Conservation (phyloP, 1,284 basidiomycete species). For the Dichomitus squalens region DNA sequence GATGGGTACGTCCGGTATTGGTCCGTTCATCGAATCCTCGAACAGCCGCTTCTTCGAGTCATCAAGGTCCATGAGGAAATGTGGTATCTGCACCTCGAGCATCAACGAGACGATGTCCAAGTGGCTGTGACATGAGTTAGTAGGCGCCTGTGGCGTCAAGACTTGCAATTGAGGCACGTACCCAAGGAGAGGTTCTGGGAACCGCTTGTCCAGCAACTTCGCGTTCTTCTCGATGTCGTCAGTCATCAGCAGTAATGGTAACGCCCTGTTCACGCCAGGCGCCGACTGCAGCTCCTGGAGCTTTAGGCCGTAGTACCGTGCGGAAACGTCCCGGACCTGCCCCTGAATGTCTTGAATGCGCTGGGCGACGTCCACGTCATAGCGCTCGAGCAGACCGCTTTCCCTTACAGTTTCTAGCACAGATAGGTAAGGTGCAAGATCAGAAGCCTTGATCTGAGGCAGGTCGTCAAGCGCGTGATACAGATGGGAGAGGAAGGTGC, state of each 20-base stretch:
- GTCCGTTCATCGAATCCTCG: slow-evolving; percentile 79
- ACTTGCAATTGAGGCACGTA: slow-evolving; percentile 47
- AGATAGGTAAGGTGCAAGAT: slow-evolving; percentile 63
- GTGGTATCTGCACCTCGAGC: slow-evolving; percentile 73
- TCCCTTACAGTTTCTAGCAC: slow-evolving; percentile 76
- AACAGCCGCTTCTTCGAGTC: slow-evolving; percentile 70
- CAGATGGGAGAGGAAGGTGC: slow-evolving; percentile 83
- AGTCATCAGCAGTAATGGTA: slow-evolving; percentile 81
- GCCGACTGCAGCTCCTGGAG: slow-evolving; percentile 66
- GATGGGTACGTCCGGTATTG: slow-evolving; percentile 78
- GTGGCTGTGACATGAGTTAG: slow-evolving; percentile 43
- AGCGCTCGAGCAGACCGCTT: slow-evolving; percentile 66
- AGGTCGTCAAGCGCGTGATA: slow-evolving; percentile 83
- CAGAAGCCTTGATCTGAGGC: slow-evolving; percentile 69
- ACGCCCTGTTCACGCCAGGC: slow-evolving; percentile 75
- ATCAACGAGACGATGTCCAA: slow-evolving; percentile 83
- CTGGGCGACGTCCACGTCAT: slow-evolving; percentile 64
- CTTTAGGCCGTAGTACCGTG: slow-evolving; percentile 71
- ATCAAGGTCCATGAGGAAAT: slow-evolving; percentile 79
- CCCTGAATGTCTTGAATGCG: slow-evolving; percentile 74
- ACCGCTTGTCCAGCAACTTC: slow-evolving; percentile 83
- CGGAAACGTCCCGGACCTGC: slow-evolving; percentile 68
- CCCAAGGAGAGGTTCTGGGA: slow-evolving; percentile 82
- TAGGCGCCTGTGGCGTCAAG: background rate
- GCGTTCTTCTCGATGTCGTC: slow-evolving; percentile 88